Evolutionary conservation across 2,329 filamentous ascomycete genomes (phyloP).

Genomic region (Xylariomycetidae sp.): DNA sequence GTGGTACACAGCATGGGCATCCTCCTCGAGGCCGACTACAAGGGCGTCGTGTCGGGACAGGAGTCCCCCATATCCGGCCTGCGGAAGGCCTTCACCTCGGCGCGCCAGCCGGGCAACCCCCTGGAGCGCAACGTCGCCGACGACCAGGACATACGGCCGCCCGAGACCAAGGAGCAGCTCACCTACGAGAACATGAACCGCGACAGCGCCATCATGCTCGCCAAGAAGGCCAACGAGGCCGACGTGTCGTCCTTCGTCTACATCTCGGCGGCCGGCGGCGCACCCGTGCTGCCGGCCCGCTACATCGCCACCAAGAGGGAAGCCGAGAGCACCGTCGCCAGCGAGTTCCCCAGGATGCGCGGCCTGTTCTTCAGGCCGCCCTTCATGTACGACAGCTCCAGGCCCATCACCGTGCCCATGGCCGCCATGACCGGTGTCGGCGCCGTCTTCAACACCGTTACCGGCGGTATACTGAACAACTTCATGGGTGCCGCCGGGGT

Average conservation of each 20-base stretch:
- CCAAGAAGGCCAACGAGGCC: constrained; percentile 65
- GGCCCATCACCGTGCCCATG: constrained; percentile 78
- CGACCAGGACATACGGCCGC: constrained; percentile 57
- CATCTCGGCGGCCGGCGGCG: constrained; percentile 82
- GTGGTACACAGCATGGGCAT: constrained; percentile 97
- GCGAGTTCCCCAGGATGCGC: constrained; percentile 69
- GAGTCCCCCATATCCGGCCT: constrained; percentile 79
- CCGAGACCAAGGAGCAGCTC: constrained; percentile 68
- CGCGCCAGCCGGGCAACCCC: constrained; percentile 62
- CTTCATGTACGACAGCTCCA: constrained; percentile 83
- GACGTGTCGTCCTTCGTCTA: constrained; percentile 72
- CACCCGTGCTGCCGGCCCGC: constrained; percentile 74
- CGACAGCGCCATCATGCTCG: constrained; percentile 78
- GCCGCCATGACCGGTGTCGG: constrained; percentile 73
- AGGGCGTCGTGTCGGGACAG: constrained; percentile 77
- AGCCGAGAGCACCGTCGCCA: constrained; percentile 73
- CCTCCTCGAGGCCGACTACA: constrained; percentile 95
- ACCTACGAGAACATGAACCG: constrained; percentile 98
- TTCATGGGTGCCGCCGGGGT: constrained; percentile 78
- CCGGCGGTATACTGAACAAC: constrained; percentile 69
- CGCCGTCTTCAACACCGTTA: constrained; percentile 69
- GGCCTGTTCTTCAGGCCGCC: constrained; percentile 78
- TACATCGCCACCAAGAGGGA: constrained; percentile 92
- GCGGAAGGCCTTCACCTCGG: constrained; percentile 68
- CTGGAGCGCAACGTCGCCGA: constrained; percentile 50